Evolutionary conservation across 257 asterid species (phyloP).

Genomic region (Nicotiana attenuata): DNA sequence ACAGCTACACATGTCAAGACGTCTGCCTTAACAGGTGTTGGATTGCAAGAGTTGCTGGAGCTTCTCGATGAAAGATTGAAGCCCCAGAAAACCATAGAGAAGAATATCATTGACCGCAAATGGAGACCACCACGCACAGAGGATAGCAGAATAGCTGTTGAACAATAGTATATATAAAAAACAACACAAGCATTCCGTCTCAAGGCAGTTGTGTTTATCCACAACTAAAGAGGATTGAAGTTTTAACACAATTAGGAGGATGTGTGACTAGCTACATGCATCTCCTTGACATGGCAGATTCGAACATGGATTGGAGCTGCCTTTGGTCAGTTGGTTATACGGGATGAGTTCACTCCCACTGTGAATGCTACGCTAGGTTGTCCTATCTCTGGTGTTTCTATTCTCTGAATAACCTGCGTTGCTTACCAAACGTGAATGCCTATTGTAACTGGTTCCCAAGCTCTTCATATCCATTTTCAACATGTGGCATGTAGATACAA

Average conservation of each 20-base stretch:
- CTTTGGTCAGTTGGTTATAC: not conserved
- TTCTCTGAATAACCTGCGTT: not conserved
- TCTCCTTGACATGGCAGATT: not conserved
- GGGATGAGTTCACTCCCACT: not conserved
- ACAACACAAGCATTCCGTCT: not conserved
- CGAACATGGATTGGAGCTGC: not conserved
- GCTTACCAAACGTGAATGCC: not conserved
- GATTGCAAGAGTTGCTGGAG: slow-evolving; percentile 75
- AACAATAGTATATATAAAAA: slow-evolving; percentile 23
- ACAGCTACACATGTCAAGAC: slow-evolving; percentile 45
- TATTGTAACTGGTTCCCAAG: not conserved
- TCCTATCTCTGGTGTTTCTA: not conserved
- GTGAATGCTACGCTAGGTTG: not conserved
- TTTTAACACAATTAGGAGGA: not conserved
- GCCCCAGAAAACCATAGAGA: slow-evolving; percentile 29
- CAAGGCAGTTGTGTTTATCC: not conserved
- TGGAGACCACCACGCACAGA: slow-evolving; percentile 85
- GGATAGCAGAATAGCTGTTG: slow-evolving; percentile 39
- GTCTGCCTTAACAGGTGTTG: slow-evolving; percentile 79
- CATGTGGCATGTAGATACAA: not conserved
- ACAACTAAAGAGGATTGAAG: not conserved
- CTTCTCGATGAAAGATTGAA: slow-evolving; percentile 60
- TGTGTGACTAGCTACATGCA: not conserved
- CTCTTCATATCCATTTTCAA: not conserved
- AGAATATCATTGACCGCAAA: slow-evolving; percentile 53